Base-by-base conservation (phyloP, 23 red algal species). In the Cyanidium caldarium region DNA sequence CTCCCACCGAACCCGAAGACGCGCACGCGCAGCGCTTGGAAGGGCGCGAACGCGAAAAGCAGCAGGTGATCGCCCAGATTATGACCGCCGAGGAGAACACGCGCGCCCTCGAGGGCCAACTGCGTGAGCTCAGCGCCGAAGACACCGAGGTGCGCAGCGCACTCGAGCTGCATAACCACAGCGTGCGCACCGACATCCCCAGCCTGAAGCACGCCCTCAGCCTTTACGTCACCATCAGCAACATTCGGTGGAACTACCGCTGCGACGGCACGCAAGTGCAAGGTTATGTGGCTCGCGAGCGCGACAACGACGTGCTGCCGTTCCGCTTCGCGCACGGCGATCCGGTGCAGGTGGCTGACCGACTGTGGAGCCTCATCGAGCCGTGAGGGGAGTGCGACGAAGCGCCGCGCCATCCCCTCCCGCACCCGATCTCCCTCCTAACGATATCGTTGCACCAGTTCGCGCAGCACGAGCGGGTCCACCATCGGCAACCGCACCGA, bases 341-440 rank as follows among this genome's bases (percentile, higher is more conserved):
- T 61, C 10, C 51, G 51, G 51, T 61, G 10, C n/a, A 7, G n/a
- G 21, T 28, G 7, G 51, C 51, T 25, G 51, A 61, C 51, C 51
- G 51, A 28, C 51, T 61, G n/a, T 61, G 51, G 51, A 28, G n/a
- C n/a, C 51, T 61, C 21, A 61, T 61, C 51, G 51, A 61, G 51
- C 23, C 51, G 13, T 61, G 23, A 28, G 31, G 40, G 17, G 40
- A 10, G 40, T 17, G 10, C 40, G 40, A 17, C 17, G 40, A 44
- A 44, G 12, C 17, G 40, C 40, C 40, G 17, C 10, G 40, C 12
- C 40, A n/a, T n/a, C n/a, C 41, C 13, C 13, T 44, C 13, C 41
- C 41, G 41, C n/a, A 44, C 13, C 41, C 41, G 41, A 12, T n/a
- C 41, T 44, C 41, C 41, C n/a, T 44, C 41, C 13, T 44, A 13